phyloP scores from a whole-genome alignment of 2,329 filamentous ascomycete genomes.

The Beauveria sp. region DNA sequence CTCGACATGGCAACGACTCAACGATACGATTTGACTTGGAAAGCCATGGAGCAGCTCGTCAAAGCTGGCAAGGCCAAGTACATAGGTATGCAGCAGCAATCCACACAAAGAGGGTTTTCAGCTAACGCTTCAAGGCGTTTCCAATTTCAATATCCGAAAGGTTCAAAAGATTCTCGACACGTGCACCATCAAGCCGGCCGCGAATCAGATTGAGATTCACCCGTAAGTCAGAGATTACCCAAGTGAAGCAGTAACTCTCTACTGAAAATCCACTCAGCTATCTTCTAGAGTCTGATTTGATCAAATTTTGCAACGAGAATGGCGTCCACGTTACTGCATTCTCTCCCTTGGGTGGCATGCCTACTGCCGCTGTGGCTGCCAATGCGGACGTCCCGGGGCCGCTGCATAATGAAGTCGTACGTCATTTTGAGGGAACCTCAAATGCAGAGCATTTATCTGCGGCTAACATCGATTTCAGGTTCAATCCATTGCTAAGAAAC shows the following conservation, averaged over 20 bases:
- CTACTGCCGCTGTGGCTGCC: not conserved
- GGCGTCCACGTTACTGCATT: constrained; percentile 10
- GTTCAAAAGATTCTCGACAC: constrained; percentile 10
- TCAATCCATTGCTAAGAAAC: not conserved
- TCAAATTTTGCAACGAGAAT: constrained; percentile 6
- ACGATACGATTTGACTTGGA: constrained; percentile 1
- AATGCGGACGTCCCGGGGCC: not conserved
- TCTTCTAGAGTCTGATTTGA: constrained; percentile 9
- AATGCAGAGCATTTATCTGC: no score
- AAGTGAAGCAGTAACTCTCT: not conserved
- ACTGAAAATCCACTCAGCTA: not conserved
- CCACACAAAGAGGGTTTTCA: not conserved
- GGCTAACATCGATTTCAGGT: not conserved
- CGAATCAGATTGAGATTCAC: constrained; percentile 15
- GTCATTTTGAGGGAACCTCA: not conserved
- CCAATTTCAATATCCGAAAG: constrained; percentile 13
- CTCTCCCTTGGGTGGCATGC: constrained; percentile 7
- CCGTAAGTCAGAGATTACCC: not conserved
- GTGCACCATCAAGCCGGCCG: constrained; percentile 10
- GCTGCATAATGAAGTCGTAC: not conserved
- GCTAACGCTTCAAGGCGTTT: constrained; percentile 9
- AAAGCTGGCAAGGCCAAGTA: not conserved
- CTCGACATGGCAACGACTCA: not conserved
- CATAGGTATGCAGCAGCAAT: not conserved
- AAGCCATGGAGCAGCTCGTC: constrained; percentile 7